Conservation (phyloP, 2,329 filamentous ascomycete species). For the Xylaria sp. region DNA sequence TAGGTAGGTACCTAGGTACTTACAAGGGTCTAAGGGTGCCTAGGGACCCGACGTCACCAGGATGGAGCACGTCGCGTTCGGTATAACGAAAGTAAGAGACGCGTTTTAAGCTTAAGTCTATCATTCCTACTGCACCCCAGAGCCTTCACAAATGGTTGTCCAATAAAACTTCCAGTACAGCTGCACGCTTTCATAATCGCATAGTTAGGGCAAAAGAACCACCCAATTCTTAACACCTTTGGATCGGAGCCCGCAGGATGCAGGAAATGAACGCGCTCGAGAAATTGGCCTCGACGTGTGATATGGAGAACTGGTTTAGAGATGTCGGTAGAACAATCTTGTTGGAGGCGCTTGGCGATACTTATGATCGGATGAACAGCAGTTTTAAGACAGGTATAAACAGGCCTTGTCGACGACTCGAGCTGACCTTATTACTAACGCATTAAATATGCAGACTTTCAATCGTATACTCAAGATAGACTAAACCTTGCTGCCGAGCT, state of each 20-base stretch:
- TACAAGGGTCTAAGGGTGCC: too few relatives aligned
- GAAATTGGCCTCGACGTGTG: neutral
- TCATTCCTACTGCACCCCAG: neutral
- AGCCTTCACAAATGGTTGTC: neutral
- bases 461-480: conserved; percentile 37
- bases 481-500: conserved; percentile 49
- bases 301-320: conserved; percentile 48
- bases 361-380: conserved; percentile 43
- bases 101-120: conserved; percentile 1
- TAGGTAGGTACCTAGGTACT: neutral
- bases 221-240: neutral
- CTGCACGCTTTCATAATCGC: neutral
- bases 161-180: neutral
- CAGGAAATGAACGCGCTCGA: neutral
- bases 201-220: neutral
- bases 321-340: conserved; percentile 44
- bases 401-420: neutral
- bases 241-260: neutral
- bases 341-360: conserved; percentile 43
- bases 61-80: neutral
- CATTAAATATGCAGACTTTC: conserved; percentile 28
- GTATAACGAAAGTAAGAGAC: neutral
- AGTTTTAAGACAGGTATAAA: conserved; percentile 43
- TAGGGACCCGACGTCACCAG: neutral
- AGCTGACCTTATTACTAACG: conserved; percentile 6